These are phyloP conservation scores for Solanum medicagineum DNA, from an alignment of 257 asterid species.

Conservation along the genomic window DNA sequence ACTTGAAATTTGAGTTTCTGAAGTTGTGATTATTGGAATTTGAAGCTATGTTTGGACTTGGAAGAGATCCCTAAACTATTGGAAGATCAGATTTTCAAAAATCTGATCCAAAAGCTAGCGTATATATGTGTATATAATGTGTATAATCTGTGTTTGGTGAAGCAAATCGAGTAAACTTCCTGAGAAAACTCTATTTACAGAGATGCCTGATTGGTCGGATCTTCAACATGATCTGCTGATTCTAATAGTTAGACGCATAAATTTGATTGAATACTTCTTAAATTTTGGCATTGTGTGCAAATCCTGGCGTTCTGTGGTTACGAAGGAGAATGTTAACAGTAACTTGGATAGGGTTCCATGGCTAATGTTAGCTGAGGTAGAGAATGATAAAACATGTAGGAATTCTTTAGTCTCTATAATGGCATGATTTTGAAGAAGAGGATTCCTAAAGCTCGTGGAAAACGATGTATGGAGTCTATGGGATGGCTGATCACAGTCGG, in stretches of 20 bases:
- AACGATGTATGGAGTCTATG: neutral
- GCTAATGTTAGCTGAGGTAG: neutral
- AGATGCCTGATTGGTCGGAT: neutral
- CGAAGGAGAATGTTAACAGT: neutral
- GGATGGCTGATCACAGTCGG: neutral
- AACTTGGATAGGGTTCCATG: neutral
- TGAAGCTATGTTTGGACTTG: neutral
- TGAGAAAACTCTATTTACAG: neutral
- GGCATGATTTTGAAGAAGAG: neutral
- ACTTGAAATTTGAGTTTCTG: neutral
- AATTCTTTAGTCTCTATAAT: neutral
- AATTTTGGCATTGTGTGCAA: neutral
- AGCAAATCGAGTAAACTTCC: neutral
- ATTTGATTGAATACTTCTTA: neutral
- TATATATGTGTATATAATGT: too few relatives aligned
- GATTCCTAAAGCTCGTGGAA: neutral
- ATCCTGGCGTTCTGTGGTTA: neutral
- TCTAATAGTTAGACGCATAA: neutral
- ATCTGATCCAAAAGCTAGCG: neutral
- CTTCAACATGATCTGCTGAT: neutral
- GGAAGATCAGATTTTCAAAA: neutral
- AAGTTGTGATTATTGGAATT: neutral
- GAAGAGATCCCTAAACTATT: neutral
- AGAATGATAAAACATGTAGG: neutral
- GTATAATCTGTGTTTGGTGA: neutral